Conservation (phyloP, 805 yeast genomes). For the Ogataea neopini region DNA sequence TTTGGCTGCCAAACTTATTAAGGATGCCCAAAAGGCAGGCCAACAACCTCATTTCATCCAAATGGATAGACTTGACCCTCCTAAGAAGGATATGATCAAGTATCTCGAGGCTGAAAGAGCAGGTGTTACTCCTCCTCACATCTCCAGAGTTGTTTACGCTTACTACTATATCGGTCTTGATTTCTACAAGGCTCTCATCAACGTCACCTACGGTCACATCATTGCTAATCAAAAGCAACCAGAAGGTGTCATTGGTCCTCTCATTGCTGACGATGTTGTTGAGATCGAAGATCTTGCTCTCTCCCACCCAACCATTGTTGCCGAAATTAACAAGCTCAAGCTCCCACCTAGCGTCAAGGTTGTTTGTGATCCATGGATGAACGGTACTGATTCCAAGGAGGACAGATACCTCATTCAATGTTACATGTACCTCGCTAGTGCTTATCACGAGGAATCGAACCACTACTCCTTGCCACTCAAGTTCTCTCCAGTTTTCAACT, state of each 20-base stretch:
- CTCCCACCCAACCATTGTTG: slow-evolving; percentile 57
- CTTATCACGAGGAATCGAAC: slow-evolving; percentile 69
- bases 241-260: slow-evolving; percentile 68
- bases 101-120: slow-evolving; percentile 67
- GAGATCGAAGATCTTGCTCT: slow-evolving; percentile 53
- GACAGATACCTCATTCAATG: slow-evolving; percentile 66
- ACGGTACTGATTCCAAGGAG: slow-evolving; percentile 69
- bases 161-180: slow-evolving; percentile 58
- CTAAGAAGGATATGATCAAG: slow-evolving; percentile 68
- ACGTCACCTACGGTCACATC: slow-evolving; percentile 61
- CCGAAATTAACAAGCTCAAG: slow-evolving; percentile 66
- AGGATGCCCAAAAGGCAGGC: slow-evolving; percentile 53
- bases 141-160: slow-evolving; percentile 67
- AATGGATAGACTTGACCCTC: slow-evolving; percentile 74
- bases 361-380: slow-evolving; percentile 81
- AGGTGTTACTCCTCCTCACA: slow-evolving; percentile 52
- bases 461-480: slow-evolving; percentile 74
- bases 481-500: slow-evolving; percentile 73
- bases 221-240: slow-evolving; percentile 57
- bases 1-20: slow-evolving; percentile 58
- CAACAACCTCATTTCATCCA: slow-evolving; percentile 63
- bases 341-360: slow-evolving; percentile 56
- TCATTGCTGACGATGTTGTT: slow-evolving; percentile 62
- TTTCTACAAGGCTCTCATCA: slow-evolving; percentile 72
- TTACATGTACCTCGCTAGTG: slow-evolving; percentile 69